phyloP scores from a whole-genome alignment of 2,329 filamentous ascomycete genomes.

The Colletotrichum sp. region DNA sequence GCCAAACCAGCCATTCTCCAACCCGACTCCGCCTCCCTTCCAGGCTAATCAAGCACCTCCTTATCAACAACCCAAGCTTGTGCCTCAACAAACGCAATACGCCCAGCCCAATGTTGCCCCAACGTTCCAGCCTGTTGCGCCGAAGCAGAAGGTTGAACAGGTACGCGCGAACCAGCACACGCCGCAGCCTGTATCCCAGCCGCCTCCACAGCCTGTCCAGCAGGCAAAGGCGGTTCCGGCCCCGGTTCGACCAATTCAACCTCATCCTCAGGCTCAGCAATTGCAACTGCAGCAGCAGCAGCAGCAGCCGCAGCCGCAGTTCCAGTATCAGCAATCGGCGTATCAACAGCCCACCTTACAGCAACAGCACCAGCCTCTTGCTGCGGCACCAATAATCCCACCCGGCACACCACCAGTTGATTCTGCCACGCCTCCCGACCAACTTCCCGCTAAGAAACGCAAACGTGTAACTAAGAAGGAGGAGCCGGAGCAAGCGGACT shows the following conservation, averaged over 20 bases:
- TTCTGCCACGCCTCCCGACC: slow-evolving; percentile 25
- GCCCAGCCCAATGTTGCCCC: not conserved
- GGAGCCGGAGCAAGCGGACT: slow-evolving; percentile 34
- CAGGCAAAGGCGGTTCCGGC: slow-evolving; percentile 13
- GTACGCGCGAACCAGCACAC: not conserved
- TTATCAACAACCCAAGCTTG: slow-evolving; percentile 19
- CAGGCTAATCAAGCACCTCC: slow-evolving; percentile 9
- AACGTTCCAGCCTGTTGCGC: slow-evolving; percentile 8
- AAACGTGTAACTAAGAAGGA: slow-evolving; percentile 37
- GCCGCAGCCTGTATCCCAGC: not conserved
- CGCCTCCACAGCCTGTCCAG: slow-evolving; percentile 24
- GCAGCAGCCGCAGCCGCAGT: not conserved
- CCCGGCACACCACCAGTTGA: slow-evolving; percentile 18
- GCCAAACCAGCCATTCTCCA: slow-evolving; percentile 15
- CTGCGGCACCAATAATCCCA: slow-evolving; percentile 22
- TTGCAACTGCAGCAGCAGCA: not conserved
- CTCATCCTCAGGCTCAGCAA: not conserved
- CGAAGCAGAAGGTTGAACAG: slow-evolving; percentile 8
- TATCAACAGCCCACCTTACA: not conserved
- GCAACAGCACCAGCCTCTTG: not conserved
- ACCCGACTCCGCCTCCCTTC: slow-evolving; percentile 8
- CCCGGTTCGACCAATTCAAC: not conserved
- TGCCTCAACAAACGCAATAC: slow-evolving; percentile 20
- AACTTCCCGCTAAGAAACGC: slow-evolving; percentile 39
- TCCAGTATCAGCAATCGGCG: not conserved